Base-by-base conservation (phyloP, 2,329 filamentous ascomycete genomes). In the Claviceps sorghi region DNA sequence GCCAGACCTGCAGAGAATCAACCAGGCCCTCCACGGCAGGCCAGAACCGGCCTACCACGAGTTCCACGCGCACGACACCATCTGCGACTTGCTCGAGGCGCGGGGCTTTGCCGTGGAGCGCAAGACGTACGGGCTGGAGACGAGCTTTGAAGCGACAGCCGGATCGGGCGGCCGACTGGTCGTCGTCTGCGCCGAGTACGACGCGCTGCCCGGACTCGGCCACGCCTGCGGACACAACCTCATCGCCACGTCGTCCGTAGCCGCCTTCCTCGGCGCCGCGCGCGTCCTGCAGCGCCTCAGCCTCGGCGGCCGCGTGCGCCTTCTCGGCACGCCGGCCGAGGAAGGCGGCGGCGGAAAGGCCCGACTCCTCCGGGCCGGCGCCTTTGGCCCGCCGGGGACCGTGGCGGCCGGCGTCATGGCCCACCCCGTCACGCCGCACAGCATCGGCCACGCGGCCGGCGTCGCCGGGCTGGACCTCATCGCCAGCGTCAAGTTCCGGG, bases 191-290 rank as follows among this genome's bases (percentile, higher is more conserved):
- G 62, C 61, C 32, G 67, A 69, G 59, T 74, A 74, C 54, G 73
- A 76, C 55, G 72, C 72, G 0, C 65, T 74, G 0, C 69, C 69
- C 0, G 64, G 60, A 11, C 70, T 72, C 22, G 70, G 69, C n/a
- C 70, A 73, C 41, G 69, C 67, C 2, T 73, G 70, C 57, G 70
- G 71, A 1, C 71, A 73, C 60, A 72, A 73, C 57, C 61, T 73
- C 19, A 72, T 73, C 52, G 65, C 69, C 11, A 67, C 67, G 0
- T 60, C 66, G n/a, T 64, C 65, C 1, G 56, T 72, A 7, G 67
- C 66, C 1, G 63, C 67, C 6, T 72, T 71, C 45, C 58, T 72
- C 13, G 68, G 63, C 11, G 59, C 63, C 0, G 67, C 64, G 1
- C 60, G 60, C 1, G 64, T 64, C 0, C 58, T 72, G 29, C 59